Evolutionary conservation across 495 filamentous ascomycete genomes (phyloP).

Genomic region (Pseudevernia furfuracea): DNA sequence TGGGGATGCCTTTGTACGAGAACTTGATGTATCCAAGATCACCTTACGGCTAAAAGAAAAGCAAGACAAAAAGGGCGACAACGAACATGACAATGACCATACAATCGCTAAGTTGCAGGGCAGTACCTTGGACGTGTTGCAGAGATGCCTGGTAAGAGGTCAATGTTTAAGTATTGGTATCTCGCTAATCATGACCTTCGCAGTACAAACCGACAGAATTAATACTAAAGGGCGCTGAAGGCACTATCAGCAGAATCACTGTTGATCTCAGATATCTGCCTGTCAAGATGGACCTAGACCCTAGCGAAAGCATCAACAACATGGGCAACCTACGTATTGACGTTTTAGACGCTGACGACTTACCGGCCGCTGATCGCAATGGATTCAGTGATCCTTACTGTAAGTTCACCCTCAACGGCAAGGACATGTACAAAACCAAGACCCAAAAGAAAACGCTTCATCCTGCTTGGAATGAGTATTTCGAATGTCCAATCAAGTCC

Average conservation of each 20-base stretch:
- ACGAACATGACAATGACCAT: conserved; percentile 53
- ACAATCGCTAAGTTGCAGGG: conserved; percentile 77
- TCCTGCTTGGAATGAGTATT: conserved; percentile 92
- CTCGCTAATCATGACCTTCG: conserved; percentile 21
- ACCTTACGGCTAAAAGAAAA: conserved; percentile 76
- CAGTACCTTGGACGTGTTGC: conserved; percentile 75
- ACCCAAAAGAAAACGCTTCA: conserved; percentile 93
- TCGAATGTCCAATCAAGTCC: conserved; percentile 74
- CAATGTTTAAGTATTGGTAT: neutral
- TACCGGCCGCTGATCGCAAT: conserved; percentile 89
- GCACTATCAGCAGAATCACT: conserved; percentile 70
- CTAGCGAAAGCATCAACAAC: conserved; percentile 96
- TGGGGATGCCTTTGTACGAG: conserved; percentile 91
- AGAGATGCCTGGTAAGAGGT: conserved; percentile 66
- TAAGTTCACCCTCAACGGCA: conserved; percentile 82
- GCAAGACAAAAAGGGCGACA: conserved; percentile 63
- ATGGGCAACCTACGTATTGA: conserved; percentile 89
- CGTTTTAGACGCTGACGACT: conserved; percentile 76
- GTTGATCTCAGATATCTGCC: conserved; percentile 92
- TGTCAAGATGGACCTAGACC: conserved; percentile 85
- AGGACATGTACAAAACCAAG: conserved; percentile 86
- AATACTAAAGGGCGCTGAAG: conserved; percentile 64
- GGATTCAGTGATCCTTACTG: conserved; percentile 95
- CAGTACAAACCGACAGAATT: conserved; percentile 85
- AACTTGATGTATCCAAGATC: conserved; percentile 89